Base-by-base conservation (phyloP, 2,329 filamentous ascomycete species). In the Fusarium citri region DNA sequence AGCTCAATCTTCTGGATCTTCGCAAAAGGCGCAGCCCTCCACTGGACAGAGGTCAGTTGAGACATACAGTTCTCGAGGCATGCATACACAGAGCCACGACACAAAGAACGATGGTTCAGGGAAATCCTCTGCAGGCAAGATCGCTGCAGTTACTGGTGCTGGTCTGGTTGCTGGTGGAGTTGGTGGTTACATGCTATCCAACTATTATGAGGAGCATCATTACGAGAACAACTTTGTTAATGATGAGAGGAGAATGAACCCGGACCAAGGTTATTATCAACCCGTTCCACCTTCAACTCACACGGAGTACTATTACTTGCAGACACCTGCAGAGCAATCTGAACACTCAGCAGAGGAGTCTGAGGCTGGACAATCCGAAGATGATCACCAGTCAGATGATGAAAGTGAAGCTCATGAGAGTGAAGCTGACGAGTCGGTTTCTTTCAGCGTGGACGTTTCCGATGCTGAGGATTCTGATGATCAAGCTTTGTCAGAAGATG, bases 121-220 rank as follows among this genome's bases (percentile, higher is more conserved):
- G 3, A 48, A 28, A 8, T 18, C 41, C 8, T 28, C 22, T 18
- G 16, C 15, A 25, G 31, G 55, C n/a, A 60, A 30, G 22, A 15
- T 43, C 12, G 41, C 40, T n/a, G n/a, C 58, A 34, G 22, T 5
- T 5, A 16, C 53, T 3, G 26, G 57, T 11, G 20, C 22, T 60
- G 54, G 54, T 8, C 15, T 34, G 5, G 20, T 59, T 5, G 22
- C 34, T 20, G 54, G 43, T 23, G 43, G 43, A 34, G n/a, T 9
- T 43, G 43, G 58, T 42, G 34, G 43, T 16, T 43, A 61, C 31
- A 22, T 59, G 15, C 55, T 61, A 25, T 50, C 58, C 12, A 50
- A 28, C 14, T 22, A 59, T n/a, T 34, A 37, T 16, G 25, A 18
- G 11, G 34, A 20, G 22, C 11, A 59, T 28, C 20, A 61, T 43